phyloP scores from a whole-genome alignment of 768 basidiomycete species.

The Baorangia bicolor region DNA sequence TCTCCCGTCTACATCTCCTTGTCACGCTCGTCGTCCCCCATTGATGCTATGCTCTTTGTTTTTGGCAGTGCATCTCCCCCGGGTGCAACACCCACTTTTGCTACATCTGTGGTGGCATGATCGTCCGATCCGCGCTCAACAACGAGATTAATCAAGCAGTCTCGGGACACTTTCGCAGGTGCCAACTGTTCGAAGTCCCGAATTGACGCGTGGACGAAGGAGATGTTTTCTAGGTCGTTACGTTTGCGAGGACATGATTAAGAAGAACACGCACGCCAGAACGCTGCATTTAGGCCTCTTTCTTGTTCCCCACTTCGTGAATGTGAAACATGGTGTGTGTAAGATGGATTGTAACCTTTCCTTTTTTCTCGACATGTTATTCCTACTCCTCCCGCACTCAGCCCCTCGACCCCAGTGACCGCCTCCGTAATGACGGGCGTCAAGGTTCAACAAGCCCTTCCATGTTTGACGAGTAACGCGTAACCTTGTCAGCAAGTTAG shows the following conservation, averaged over 20 bases:
- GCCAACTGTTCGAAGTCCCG: slow-evolving; percentile 38
- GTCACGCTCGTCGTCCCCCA: neutral
- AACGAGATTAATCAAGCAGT: slow-evolving; percentile 32
- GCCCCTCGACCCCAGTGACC: too few relatives aligned
- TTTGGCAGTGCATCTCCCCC: slow-evolving; percentile 48
- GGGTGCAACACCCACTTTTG: slow-evolving; percentile 64
- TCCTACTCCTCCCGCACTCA: too few relatives aligned
- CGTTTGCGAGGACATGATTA: neutral
- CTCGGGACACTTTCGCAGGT: slow-evolving; percentile 34
- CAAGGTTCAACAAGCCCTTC: too few relatives aligned
- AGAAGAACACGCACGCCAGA: neutral
- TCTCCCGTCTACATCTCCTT: neutral
- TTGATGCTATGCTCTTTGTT: neutral
- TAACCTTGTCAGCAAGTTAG: too few relatives aligned
- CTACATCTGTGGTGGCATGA: slow-evolving; percentile 48
- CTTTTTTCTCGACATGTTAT: too few relatives aligned
- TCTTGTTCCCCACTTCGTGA: neutral
- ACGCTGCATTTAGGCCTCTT: neutral
- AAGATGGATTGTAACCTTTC: too few relatives aligned
- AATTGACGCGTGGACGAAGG: slow-evolving; percentile 3
- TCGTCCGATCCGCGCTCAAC: slow-evolving; percentile 40
- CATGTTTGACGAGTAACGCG: too few relatives aligned
- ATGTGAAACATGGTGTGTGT: neutral
- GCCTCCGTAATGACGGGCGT: too few relatives aligned
- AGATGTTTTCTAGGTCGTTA: neutral